These are phyloP conservation scores for Epichloe uncinata DNA, from an alignment of 2,329 filamentous ascomycete species.

Conservation along the genomic window DNA sequence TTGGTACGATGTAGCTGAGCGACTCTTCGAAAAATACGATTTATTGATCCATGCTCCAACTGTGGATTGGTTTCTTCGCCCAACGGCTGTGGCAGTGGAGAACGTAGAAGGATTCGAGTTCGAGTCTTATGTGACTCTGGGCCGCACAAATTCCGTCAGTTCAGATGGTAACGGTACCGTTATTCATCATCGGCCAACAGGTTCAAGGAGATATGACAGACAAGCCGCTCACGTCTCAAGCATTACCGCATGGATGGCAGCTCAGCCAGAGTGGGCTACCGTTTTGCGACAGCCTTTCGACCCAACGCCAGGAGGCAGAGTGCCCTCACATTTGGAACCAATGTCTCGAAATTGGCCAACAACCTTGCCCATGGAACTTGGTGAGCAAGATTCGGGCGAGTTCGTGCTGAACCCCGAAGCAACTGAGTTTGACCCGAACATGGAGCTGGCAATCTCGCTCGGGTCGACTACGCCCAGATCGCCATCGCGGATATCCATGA, in stretches of 20 bases:
- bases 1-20: conserved; percentile 15
- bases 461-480: not conserved
- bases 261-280: conserved; percentile 1
- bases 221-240: not conserved
- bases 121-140: not conserved
- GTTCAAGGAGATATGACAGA: not conserved
- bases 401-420: conserved; percentile 7
- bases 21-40: conserved; percentile 10
- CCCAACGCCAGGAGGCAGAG: conserved; percentile 2
- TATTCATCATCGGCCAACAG: not conserved
- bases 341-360: no score
- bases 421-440: conserved; percentile 2
- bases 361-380: not conserved
- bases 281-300: conserved; percentile 1
- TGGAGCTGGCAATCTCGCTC: not conserved
- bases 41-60: conserved; percentile 10
- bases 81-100: conserved; percentile 2
- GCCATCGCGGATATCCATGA: not conserved
- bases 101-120: not conserved
- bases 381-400: not conserved
- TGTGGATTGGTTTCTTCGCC: conserved; percentile 15
- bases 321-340: not conserved
- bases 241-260: conserved; percentile 6
- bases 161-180: conserved; percentile 3
- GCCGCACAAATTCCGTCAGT: not conserved